A percentile compares a stretch with the other conserved stretches of the same genome.
Evolutionary conservation across 768 basidiomycete species (phyloP).

Genomic region (Gloeostereum incarnatum): DNA sequence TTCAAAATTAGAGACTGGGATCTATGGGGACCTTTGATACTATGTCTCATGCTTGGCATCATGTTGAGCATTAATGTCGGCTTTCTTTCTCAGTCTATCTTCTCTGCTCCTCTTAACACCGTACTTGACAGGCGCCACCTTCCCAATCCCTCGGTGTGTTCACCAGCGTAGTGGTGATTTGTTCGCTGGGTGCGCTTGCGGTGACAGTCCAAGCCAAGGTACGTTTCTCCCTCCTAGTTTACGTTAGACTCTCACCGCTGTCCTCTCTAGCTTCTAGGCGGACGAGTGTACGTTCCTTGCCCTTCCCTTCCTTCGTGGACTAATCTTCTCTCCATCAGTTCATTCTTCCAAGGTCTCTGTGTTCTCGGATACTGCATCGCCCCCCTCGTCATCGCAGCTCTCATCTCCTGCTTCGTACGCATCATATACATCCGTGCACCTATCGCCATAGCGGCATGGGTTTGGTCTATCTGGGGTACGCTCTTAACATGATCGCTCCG

Average conservation of each 20-base stretch:
- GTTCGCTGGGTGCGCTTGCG: constrained; percentile 81
- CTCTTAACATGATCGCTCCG: constrained; percentile 3
- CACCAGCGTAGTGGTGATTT: constrained; percentile 89
- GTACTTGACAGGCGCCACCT: constrained; percentile 58
- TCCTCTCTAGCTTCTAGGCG: constrained; percentile 55
- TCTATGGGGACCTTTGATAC: constrained; percentile 89
- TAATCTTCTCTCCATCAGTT: constrained; percentile 31
- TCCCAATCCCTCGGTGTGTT: constrained; percentile 84
- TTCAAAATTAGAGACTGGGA: constrained; percentile 80
- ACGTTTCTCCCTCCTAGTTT: constrained; percentile 10
- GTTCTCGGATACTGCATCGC: constrained; percentile 94
- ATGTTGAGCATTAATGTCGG: constrained; percentile 80
- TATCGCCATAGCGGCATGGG: constrained; percentile 80
- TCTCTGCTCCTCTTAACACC: neutral
- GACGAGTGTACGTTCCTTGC: constrained; percentile 60
- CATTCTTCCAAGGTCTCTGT: constrained; percentile 95
- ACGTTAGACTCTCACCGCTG: constrained; percentile 1
- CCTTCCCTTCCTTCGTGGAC: neutral
- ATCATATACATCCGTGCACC: constrained; percentile 84
- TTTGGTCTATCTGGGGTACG: constrained; percentile 96
- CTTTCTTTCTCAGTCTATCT: constrained; percentile 1
- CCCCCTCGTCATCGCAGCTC: constrained; percentile 83
- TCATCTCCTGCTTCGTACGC: constrained; percentile 79
- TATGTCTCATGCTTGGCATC: constrained; percentile 72
- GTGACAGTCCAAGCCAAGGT: constrained; percentile 98